A percentile compares a stretch with the other conserved stretches of the same genome.
Conservation (phyloP, 2,329 filamentous ascomycete species). For the Thermoascus crustaceus region DNA sequence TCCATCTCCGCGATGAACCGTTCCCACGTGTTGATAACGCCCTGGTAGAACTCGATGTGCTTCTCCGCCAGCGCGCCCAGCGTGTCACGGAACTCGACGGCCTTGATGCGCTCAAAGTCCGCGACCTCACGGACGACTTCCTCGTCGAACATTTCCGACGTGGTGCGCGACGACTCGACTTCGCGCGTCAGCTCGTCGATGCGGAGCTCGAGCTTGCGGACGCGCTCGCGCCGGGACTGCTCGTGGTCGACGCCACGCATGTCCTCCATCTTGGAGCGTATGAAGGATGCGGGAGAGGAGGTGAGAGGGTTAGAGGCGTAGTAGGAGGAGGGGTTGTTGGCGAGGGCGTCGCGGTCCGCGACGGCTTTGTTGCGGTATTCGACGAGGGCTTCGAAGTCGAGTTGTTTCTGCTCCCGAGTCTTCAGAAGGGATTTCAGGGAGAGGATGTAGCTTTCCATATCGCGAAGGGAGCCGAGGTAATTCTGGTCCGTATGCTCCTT, state of each 20-base stretch:
- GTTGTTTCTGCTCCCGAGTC: slow-evolving; percentile 91
- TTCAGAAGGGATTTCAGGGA: slow-evolving; percentile 82
- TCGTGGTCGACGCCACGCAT: slow-evolving; percentile 96
- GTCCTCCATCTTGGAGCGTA: slow-evolving; percentile 91
- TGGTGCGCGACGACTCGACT: slow-evolving; percentile 78
- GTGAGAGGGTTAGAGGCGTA: slow-evolving; percentile 45
- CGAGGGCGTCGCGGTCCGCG: slow-evolving; percentile 72
- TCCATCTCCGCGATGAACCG: slow-evolving; percentile 84
- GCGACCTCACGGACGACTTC: slow-evolving; percentile 87
- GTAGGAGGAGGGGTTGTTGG: slow-evolving; percentile 53
- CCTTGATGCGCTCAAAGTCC: slow-evolving; percentile 96
- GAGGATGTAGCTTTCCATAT: slow-evolving; percentile 92
- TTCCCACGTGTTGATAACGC: slow-evolving; percentile 78
- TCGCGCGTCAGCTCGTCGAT: slow-evolving; percentile 87
- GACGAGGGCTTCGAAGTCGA: slow-evolving; percentile 91
- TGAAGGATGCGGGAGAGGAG: slow-evolving; percentile 71
- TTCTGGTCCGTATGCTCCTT: slow-evolving; percentile 92
- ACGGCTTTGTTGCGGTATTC: slow-evolving; percentile 93
- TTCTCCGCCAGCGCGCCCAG: slow-evolving; percentile 75
- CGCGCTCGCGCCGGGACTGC: slow-evolving; percentile 74
- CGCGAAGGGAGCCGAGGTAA: slow-evolving; percentile 82
- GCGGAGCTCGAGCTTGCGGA: slow-evolving; percentile 81
- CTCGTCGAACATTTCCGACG: slow-evolving; percentile 88
- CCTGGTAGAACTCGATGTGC: slow-evolving; percentile 78
- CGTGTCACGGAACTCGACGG: slow-evolving; percentile 80